These are phyloP conservation scores for Neurospora sp. DNA, from an alignment of 495 filamentous ascomycete genomes.

Conservation along the genomic window DNA sequence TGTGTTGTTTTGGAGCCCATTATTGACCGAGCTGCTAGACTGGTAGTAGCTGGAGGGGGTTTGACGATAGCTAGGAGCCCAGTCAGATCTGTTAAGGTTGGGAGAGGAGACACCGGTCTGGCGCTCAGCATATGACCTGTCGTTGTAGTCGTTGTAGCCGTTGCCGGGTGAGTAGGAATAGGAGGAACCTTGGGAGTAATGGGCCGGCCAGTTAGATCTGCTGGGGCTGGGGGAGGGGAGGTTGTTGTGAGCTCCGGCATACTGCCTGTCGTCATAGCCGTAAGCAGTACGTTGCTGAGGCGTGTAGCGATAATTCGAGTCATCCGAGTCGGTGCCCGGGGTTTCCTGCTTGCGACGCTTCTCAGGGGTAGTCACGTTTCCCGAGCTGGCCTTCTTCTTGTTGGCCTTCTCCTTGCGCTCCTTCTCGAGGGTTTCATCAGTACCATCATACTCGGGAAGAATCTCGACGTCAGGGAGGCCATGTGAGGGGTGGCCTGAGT, in stretches of 20 bases:
- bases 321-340: constrained; percentile 1
- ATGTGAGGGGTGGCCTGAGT: neutral
- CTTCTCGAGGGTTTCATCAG: constrained; percentile 8
- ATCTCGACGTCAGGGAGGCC: constrained; percentile 60
- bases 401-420: constrained; percentile 25
- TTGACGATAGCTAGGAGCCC: neutral
- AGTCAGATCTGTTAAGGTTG: neutral
- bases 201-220: neutral
- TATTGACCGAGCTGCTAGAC: neutral
- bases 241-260: neutral
- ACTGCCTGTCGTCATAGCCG: neutral
- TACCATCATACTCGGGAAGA: constrained; percentile 30
- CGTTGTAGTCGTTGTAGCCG: constrained; percentile 1
- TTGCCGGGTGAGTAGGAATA: neutral
- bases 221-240: neutral
- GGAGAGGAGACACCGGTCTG: neutral
- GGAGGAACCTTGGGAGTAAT: neutral
- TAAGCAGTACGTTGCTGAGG: constrained; percentile 2
- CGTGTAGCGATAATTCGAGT: neutral
- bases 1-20: neutral
- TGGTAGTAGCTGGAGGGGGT: neutral
- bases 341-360: neutral
- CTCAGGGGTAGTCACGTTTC: neutral
- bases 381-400: neutral
- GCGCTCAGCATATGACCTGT: neutral